Evolutionary conservation across 2,329 filamentous ascomycete species (phyloP), one percentile per base, ranked within the genome.

Genomic region (Ophiostoma montium): DNA sequence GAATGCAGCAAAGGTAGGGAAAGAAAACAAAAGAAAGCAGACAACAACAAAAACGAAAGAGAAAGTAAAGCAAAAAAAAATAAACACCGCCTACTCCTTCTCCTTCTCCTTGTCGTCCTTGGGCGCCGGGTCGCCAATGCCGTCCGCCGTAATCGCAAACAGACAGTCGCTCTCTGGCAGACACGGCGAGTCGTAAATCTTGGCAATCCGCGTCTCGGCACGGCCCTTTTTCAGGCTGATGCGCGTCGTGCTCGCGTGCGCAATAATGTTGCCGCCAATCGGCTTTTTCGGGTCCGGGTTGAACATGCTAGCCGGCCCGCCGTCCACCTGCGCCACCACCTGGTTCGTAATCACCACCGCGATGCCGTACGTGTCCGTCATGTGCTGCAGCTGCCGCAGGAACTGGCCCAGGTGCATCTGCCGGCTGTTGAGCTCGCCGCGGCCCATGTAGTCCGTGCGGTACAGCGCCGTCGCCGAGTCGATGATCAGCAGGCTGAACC

Each of bases 281-380:
- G 92, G 92, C 66, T 98, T 98, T 76, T 98, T 98, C 8, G 92
- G 92, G 61, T 98, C 94, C 0, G 94, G 92, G 58, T 98, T 98
- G 72, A 95, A 98, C 92, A 98, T 98, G 53, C 90, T 82, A 61
- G 84, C 90, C 30, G 90, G 89, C 3, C 92, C 92, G 54, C 92
- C 92, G 61, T 98, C 92, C 9, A 98, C 92, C 65, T 98, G 94
- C 10, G 92, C 92, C 36, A 98, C 94, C 30, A 98, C 92, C 65
- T 98, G 92, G 62, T 98, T 98, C 39, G 92, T 96, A 60, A 98
- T 98, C 58, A 98, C 87, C 8, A 98, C 92, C 0, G 92, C 92
- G 58, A 98, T 95, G 51, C 92, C 92, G 62, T 98, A 98, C 65
- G 84, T 80, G 57, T 84, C 80, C 4, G 80, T 80, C 21, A 92